Base-by-base conservation (phyloP, 2,329 filamentous ascomycete genomes). In the Pseudogymnoascus sp. region DNA sequence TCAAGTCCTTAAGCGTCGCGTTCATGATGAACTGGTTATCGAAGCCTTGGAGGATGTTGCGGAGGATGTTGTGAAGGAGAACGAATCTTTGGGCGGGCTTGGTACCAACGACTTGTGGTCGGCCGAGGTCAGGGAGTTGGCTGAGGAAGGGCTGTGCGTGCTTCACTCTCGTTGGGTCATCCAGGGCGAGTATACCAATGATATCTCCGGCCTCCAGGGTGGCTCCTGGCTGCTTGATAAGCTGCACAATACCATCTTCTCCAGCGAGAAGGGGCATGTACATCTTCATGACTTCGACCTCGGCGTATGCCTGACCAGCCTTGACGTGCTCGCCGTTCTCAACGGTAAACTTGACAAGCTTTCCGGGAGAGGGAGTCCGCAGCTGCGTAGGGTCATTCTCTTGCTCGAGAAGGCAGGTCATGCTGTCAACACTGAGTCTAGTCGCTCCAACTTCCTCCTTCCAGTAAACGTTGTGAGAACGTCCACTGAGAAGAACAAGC, bases 241-340 rank as follows among this genome's bases (percentile, higher is more conserved):
- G 84, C 78, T 97, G 94, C 61, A 99, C 93, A 60, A 96, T 83
- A 79, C 94, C 94, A 69, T 96, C 94, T 75, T 99, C 94, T 72
- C 92, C 88, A 2, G 94, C 90, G 64, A 99, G 83, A 61, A 99
- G 82, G 70, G 94, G 94, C 94, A 99, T 99, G 83, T 97, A 97
- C 94, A 99, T 99, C 83, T 99, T 99, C 94, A 99, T 99, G 76
- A 99, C 94, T 77, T 99, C 94, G 39, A 99, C 93, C 75, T 99
- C 94, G 61, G 94, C 94, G 71, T 91, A 99, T 34, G 93, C 81
- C 75, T 97, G 90, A 62, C 93, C 93, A 68, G 95, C 91, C 75
- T 85, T 88, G 75, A 99, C 86, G 74, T 99, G 94, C 68, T 91
- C 83, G 64, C 94, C 94, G 70, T 96, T 97, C 75, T 97, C 94